These are phyloP conservation scores for Termitomyces bulborhizus DNA, from an alignment of 768 basidiomycete species.

Conservation along the genomic window DNA sequence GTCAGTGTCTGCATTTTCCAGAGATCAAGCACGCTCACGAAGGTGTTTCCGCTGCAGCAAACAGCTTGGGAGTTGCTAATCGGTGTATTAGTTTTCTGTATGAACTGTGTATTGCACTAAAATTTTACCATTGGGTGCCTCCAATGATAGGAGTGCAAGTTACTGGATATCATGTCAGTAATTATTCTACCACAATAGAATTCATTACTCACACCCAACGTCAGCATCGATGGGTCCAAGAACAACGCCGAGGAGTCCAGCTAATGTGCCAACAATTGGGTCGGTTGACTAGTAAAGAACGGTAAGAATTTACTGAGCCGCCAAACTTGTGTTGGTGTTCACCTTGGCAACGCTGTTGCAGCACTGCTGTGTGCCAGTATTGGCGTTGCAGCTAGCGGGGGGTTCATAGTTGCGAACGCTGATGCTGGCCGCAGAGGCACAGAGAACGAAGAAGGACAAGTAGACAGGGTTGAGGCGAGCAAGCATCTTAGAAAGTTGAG, in stretches of 20 bases:
- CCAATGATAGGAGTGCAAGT: slow-evolving; percentile 11
- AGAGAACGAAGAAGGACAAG: slow-evolving; percentile 12
- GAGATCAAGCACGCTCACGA: slow-evolving; percentile 7
- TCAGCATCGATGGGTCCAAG: slow-evolving; percentile 1
- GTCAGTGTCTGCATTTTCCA: neutral
- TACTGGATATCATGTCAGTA: slow-evolving; percentile 1
- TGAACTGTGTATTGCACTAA: neutral
- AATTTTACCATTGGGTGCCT: neutral
- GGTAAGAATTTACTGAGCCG: neutral
- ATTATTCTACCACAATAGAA: no score
- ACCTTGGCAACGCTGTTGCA: neutral
- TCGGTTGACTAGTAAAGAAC: neutral
- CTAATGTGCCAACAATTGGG: slow-evolving; percentile 1
- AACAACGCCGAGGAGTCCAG: slow-evolving; percentile 8
- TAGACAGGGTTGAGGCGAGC: slow-evolving; percentile 6
- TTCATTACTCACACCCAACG: slow-evolving; percentile 13
- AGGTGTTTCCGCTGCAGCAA: slow-evolving; percentile 16
- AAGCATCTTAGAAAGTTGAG: slow-evolving; percentile 8
- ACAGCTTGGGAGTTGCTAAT: slow-evolving; percentile 10
- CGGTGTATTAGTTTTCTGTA: neutral
- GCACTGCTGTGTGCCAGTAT: slow-evolving; percentile 5
- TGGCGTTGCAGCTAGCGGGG: neutral
- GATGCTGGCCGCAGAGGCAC: slow-evolving; percentile 10
- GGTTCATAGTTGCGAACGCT: neutral
- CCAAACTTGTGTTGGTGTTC: neutral